These are phyloP conservation scores for Trichosanthes truncata DNA, from an alignment of 306 rosid genomes.

Conservation along the genomic window DNA sequence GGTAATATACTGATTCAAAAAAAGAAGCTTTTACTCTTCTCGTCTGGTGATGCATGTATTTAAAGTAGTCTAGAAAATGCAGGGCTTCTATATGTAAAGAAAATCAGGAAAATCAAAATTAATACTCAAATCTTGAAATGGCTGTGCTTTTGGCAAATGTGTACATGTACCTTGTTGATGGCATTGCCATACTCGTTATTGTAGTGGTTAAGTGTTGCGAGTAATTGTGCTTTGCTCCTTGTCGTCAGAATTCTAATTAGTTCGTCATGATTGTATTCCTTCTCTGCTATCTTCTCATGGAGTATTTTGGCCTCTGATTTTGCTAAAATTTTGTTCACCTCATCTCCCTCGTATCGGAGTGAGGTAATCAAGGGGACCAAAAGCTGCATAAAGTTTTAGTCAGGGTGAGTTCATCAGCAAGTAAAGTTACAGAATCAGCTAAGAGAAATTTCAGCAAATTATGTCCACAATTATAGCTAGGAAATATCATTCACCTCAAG, in stretches of 20 bases:
- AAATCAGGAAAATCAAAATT: neutral
- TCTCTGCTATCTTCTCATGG: constrained; percentile 47
- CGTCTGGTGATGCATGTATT: neutral
- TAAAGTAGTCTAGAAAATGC: neutral
- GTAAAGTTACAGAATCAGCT: neutral
- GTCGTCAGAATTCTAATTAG: constrained; percentile 60
- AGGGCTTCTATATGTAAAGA: neutral
- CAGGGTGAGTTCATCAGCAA: neutral
- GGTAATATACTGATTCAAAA: neutral
- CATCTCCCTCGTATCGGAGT: constrained; percentile 73
- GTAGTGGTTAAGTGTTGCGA: constrained; percentile 60
- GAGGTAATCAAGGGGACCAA: constrained; percentile 67
- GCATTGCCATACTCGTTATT: constrained; percentile 59
- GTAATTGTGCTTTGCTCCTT: constrained; percentile 65
- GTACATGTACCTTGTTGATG: constrained; percentile 49
- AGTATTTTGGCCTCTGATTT: constrained; percentile 70
- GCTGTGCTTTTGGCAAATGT: neutral
- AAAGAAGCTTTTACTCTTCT: neutral
- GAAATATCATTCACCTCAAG: neutral
- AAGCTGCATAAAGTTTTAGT: constrained; percentile 33
- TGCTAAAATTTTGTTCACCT: constrained; percentile 50
- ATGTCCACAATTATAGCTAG: neutral
- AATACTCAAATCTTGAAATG: neutral
- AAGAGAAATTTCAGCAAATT: neutral
- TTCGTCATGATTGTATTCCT: constrained; percentile 54